These are phyloP conservation scores for Zarea fungicola DNA, from an alignment of 2,329 filamentous ascomycete genomes.

Conservation along the genomic window DNA sequence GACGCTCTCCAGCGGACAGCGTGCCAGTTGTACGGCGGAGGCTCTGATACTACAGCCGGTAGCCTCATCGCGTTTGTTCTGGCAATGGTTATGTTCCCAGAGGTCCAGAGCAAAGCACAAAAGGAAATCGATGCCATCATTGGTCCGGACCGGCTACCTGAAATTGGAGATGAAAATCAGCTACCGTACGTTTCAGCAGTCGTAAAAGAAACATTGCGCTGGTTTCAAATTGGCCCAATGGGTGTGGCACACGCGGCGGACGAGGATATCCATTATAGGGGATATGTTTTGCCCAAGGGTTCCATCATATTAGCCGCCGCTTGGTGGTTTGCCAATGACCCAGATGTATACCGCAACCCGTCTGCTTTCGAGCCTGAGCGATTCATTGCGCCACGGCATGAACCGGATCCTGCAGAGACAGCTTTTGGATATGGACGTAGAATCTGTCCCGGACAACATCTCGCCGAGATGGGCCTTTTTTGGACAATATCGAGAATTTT, in stretches of 20 bases:
- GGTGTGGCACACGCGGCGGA: slow-evolving; percentile 34
- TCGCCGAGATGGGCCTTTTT: slow-evolving; percentile 28
- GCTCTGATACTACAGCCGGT: slow-evolving; percentile 10
- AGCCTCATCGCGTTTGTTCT: slow-evolving; percentile 35
- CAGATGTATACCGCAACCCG: slow-evolving; percentile 53
- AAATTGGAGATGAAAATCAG: slow-evolving; percentile 34
- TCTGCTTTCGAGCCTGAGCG: slow-evolving; percentile 28
- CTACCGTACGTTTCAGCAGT: slow-evolving; percentile 34
- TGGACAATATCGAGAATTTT: slow-evolving; percentile 36
- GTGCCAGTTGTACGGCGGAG: slow-evolving; percentile 15
- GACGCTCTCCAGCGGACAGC: slow-evolving; percentile 13
- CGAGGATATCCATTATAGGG: slow-evolving; percentile 23
- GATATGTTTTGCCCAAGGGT: slow-evolving; percentile 24
- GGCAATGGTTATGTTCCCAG: slow-evolving; percentile 40
- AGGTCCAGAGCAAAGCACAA: slow-evolving; percentile 37
- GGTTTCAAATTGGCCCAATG: slow-evolving; percentile 28
- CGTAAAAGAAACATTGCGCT: slow-evolving; percentile 18
- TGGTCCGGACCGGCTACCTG: slow-evolving; percentile 36
- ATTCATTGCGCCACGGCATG: slow-evolving; percentile 23
- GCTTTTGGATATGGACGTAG: slow-evolving; percentile 34
- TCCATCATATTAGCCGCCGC: slow-evolving; percentile 20
- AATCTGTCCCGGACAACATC: slow-evolving; percentile 27
- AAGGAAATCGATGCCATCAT: slow-evolving; percentile 38
- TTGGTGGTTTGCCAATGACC: slow-evolving; percentile 54
- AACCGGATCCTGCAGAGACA: slow-evolving; percentile 22